Conservation (phyloP, 2,329 filamentous ascomycete genomes). For the Microcyclospora pomicola region DNA sequence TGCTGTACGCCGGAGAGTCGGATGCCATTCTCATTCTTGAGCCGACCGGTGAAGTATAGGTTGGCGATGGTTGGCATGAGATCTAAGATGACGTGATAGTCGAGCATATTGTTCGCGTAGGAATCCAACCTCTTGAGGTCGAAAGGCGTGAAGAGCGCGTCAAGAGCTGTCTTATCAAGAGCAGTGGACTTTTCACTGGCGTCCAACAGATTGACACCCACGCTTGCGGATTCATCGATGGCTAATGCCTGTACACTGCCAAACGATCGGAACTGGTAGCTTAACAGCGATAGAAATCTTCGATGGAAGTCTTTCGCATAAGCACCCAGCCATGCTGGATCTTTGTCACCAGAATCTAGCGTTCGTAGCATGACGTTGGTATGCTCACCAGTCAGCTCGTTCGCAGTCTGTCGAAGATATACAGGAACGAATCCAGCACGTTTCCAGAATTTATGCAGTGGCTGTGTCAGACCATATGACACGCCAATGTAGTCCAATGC, state of each 20-base stretch:
- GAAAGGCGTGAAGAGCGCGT: conserved; percentile 69
- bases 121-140: conserved; percentile 90
- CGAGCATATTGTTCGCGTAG: conserved; percentile 92
- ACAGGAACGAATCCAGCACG: conserved; percentile 72
- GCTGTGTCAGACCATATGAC: conserved; percentile 77
- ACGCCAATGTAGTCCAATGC: conserved; percentile 86
- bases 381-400: conserved; percentile 92
- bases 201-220: conserved; percentile 53
- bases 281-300: conserved; percentile 79
- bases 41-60: conserved; percentile 70
- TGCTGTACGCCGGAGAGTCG: conserved; percentile 72
- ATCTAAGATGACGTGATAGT: conserved; percentile 95
- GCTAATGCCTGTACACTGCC: conserved; percentile 63
- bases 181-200: conserved; percentile 34
- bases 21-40: conserved; percentile 38
- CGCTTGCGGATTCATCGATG: conserved; percentile 72
- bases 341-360: conserved; percentile 47
- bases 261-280: conserved; percentile 84
- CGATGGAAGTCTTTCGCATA: conserved; percentile 89
- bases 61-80: conserved; percentile 70
- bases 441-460: conserved; percentile 96
- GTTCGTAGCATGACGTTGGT: conserved; percentile 94
- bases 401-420: conserved; percentile 87
- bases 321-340: conserved; percentile 73
- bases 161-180: conserved; percentile 62